These are phyloP conservation scores for Xylariaceae sp. DNA, from an alignment of 2,329 filamentous ascomycete species.

Conservation along the genomic window DNA sequence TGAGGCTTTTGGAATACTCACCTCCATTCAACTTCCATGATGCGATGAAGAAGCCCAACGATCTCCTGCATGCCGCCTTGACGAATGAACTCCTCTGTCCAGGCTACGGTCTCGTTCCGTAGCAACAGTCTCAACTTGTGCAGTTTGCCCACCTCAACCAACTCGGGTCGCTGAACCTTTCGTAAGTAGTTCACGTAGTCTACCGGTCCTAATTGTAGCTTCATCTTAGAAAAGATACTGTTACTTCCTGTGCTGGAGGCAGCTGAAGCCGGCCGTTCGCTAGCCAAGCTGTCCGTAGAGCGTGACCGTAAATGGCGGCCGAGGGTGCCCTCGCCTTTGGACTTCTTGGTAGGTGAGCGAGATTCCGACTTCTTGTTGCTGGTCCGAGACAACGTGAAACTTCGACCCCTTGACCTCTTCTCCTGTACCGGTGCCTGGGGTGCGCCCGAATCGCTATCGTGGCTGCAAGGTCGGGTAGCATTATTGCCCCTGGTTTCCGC, in stretches of 20 bases:
- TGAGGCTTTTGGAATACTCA: slow-evolving; percentile 38
- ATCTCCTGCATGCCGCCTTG: slow-evolving; percentile 92
- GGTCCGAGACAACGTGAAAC: slow-evolving; percentile 68
- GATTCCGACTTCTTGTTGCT: slow-evolving; percentile 51
- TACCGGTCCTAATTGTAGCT: slow-evolving; percentile 66
- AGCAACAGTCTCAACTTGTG: slow-evolving; percentile 88
- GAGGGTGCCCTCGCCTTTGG: slow-evolving; percentile 58
- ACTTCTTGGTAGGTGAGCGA: slow-evolving; percentile 67
- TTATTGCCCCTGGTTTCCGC: slow-evolving; percentile 56
- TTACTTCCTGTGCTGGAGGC: slow-evolving; percentile 51
- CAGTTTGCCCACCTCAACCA: slow-evolving; percentile 87
- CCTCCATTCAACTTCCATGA: slow-evolving; percentile 95
- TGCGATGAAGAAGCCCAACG: slow-evolving; percentile 78
- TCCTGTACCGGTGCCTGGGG: slow-evolving; percentile 33
- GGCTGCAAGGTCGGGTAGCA: slow-evolving; percentile 40
- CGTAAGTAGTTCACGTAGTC: slow-evolving; percentile 84
- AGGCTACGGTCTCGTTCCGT: slow-evolving; percentile 89
- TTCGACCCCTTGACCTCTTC: slow-evolving; percentile 63
- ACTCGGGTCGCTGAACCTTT: slow-evolving; percentile 73
- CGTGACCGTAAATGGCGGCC: slow-evolving; percentile 64
- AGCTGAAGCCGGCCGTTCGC: slow-evolving; percentile 53
- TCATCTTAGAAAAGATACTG: slow-evolving; percentile 59
- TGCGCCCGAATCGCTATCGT: slow-evolving; percentile 40
- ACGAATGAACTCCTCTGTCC: slow-evolving; percentile 88
- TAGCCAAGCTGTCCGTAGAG: slow-evolving; percentile 64